These are phyloP conservation scores for Sordariomycetes sp. DNA, from an alignment of 2,329 filamentous ascomycete genomes.

Conservation along the genomic window DNA sequence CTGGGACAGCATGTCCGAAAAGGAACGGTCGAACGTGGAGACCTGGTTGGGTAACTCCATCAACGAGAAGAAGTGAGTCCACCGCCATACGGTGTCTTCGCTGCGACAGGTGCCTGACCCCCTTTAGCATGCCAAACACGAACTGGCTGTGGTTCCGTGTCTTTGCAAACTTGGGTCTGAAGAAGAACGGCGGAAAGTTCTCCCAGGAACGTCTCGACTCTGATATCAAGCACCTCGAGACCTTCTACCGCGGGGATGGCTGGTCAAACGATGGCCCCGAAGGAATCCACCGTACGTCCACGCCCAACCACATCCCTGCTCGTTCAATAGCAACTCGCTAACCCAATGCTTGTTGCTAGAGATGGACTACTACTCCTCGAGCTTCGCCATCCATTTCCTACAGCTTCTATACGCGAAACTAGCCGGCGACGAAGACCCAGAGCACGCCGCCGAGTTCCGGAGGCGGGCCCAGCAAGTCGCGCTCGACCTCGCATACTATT, in stretches of 20 bases:
- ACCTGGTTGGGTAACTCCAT: constrained; percentile 64
- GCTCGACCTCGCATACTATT: constrained; percentile 65
- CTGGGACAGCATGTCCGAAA: constrained; percentile 54
- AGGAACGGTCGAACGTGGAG: constrained; percentile 56
- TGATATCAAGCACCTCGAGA: constrained; percentile 69
- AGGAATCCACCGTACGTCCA: constrained; percentile 52
- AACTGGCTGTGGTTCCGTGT: constrained; percentile 76
- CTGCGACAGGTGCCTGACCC: constrained; percentile 13
- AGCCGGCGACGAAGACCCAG: constrained; percentile 54
- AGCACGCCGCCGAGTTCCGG: constrained; percentile 58
- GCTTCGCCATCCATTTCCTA: constrained; percentile 72
- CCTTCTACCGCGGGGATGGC: constrained; percentile 70
- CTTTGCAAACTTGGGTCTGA: constrained; percentile 69
- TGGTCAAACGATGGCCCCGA: constrained; percentile 78
- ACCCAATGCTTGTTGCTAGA: constrained; percentile 25
- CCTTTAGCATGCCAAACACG: constrained; percentile 55
- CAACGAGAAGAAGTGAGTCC: constrained; percentile 58
- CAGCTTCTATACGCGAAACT: constrained; percentile 69
- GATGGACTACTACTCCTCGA: constrained; percentile 79
- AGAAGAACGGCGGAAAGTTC: constrained; percentile 63
- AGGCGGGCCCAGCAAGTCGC: constrained; percentile 56
- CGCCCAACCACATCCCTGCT: no score
- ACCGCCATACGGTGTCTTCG: neutral
- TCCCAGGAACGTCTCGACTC: constrained; percentile 59
- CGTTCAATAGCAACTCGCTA: neutral